These are phyloP conservation scores for Phytopythium cucurbitacearum DNA, from an alignment of 352 stramenopile species.

Conservation along the genomic window DNA sequence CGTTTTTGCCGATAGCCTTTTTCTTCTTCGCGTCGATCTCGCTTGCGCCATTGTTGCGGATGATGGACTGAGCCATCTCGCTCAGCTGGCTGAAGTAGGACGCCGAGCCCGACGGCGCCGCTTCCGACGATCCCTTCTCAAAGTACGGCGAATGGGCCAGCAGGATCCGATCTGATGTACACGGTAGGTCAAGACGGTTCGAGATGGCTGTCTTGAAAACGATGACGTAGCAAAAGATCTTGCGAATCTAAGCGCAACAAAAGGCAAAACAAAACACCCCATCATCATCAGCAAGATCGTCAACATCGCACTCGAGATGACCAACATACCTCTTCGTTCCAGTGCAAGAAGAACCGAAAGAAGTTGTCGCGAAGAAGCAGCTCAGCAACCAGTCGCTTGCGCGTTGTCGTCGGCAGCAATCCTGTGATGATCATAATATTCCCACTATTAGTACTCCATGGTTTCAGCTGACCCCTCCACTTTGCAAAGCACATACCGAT, in stretches of 20 bases:
- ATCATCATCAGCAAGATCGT: constrained; percentile 2
- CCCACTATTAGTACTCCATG: not conserved
- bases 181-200: constrained; percentile 72
- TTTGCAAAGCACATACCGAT: constrained; percentile 39
- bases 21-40: constrained; percentile 43
- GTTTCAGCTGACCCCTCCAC: not conserved
- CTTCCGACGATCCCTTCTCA: constrained; percentile 21
- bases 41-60: constrained; percentile 24
- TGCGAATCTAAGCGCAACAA: constrained; percentile 48
- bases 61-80: constrained; percentile 65
- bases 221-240: constrained; percentile 84
- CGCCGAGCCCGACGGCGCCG: constrained; percentile 26
- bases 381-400: constrained; percentile 64
- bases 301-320: not conserved
- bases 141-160: constrained; percentile 75
- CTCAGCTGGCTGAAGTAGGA: constrained; percentile 72
- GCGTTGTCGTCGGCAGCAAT: constrained; percentile 53
- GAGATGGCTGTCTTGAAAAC: constrained; percentile 79
- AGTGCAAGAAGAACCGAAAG: constrained; percentile 84
- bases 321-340: constrained; percentile 78
- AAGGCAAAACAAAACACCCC: not conserved
- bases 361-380: constrained; percentile 84
- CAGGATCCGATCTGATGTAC: constrained; percentile 66
- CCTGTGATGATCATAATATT: constrained; percentile 23
- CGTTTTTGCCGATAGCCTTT: constrained; percentile 34